Evolutionary conservation across 257 asterid genomes (phyloP).

Genomic region (Solanum virginianum): DNA sequence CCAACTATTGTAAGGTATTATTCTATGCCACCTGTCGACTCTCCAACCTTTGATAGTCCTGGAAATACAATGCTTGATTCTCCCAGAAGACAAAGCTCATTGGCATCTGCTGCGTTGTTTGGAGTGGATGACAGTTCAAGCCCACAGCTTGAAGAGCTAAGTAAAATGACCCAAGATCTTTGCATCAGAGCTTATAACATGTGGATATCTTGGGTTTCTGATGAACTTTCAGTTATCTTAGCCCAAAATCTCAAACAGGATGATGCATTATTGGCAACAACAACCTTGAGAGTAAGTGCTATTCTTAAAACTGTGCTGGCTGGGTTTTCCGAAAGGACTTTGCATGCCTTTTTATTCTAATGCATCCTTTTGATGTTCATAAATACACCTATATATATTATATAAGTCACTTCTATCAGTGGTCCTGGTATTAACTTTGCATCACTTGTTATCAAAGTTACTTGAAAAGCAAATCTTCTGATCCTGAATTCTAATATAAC

Average conservation of each 20-base stretch:
- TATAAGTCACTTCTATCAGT: background rate
- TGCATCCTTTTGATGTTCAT: background rate
- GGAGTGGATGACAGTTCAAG: conserved; percentile 68
- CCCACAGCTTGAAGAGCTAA: conserved; percentile 79
- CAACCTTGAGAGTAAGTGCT: conserved; percentile 66
- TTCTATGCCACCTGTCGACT: conserved; percentile 27
- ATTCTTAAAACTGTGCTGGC: background rate
- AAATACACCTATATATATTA: background rate
- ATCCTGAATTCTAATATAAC: background rate
- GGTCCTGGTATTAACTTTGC: background rate
- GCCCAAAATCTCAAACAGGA: conserved; percentile 58
- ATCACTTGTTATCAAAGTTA: background rate
- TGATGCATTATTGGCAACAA: conserved; percentile 68
- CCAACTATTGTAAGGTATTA: conserved; percentile 31
- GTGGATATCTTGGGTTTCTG: conserved; percentile 86
- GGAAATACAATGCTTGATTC: conserved; percentile 55
- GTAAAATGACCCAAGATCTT: conserved; percentile 61
- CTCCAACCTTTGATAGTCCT: conserved; percentile 39
- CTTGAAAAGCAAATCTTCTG: background rate
- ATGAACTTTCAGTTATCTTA: conserved; percentile 59
- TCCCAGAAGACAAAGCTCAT: conserved; percentile 53
- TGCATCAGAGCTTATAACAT: conserved; percentile 73
- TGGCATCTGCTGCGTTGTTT: conserved; percentile 55
- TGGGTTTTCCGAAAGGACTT: background rate
- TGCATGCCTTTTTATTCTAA: background rate